A percentile compares a stretch with the other conserved stretches of the same genome.
Evolutionary conservation across 2,329 filamentous ascomycete genomes (phyloP).

Genomic region (Coleophoma crateriformis): DNA sequence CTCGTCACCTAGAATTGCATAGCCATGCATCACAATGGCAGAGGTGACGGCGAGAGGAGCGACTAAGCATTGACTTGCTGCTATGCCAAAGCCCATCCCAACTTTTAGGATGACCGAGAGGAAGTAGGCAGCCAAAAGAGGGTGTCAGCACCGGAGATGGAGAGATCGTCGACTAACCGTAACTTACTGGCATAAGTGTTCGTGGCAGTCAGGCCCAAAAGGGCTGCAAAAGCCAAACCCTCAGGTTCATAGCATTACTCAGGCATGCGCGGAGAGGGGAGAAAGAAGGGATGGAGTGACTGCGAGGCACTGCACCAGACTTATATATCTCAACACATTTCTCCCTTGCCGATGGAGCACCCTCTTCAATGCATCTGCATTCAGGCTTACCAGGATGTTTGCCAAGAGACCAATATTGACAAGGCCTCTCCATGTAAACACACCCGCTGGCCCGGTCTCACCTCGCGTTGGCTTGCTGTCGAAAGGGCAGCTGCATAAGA

Average conservation of each 20-base stretch:
- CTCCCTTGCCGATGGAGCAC: no score
- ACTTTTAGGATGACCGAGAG: conserved; percentile 64
- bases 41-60: conserved; percentile 45
- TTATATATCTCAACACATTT: no score
- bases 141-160: background rate
- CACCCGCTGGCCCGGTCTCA: no score
- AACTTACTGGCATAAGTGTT: conserved; percentile 55
- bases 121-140: conserved; percentile 58
- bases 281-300: no score
- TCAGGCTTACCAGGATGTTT: no score
- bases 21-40: conserved; percentile 36
- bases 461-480: no score
- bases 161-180: background rate
- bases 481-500: no score
- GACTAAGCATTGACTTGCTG: conserved; percentile 46
- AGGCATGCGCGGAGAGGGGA: conserved; percentile 33
- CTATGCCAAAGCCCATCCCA: conserved; percentile 48
- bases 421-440: no score
- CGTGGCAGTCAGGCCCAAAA: conserved; percentile 63
- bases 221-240: conserved; percentile 55
- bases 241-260: conserved; percentile 41
- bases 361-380: no score
- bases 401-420: no score
- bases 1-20: conserved; percentile 46
- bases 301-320: no score